phyloP scores from a whole-genome alignment of 345 rosid genomes.

The Limnanthes douglasii region DNA sequence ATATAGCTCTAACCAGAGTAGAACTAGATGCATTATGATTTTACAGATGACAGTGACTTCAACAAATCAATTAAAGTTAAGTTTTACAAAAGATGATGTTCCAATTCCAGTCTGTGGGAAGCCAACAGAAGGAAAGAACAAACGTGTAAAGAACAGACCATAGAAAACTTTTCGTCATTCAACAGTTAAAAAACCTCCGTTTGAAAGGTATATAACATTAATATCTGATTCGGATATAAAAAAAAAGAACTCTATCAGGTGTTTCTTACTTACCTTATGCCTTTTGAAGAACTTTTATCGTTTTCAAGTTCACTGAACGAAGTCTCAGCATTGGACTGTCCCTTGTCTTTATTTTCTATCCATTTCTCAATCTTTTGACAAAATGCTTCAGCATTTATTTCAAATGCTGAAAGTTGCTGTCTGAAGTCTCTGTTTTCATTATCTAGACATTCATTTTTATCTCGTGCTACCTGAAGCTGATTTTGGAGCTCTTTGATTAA shows the following conservation, averaged over 20 bases:
- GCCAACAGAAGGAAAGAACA: no score
- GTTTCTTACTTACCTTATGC: slow-evolving; percentile 43
- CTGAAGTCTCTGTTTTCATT: slow-evolving; percentile 33
- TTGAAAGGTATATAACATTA: slow-evolving; percentile 6
- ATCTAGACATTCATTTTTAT: slow-evolving; percentile 15
- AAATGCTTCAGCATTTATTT: slow-evolving; percentile 19
- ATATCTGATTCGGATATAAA: not conserved
- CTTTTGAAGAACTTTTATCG: slow-evolving; percentile 15
- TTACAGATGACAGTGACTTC: no score
- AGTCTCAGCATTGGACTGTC: slow-evolving; percentile 8
- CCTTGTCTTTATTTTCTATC: slow-evolving; percentile 20
- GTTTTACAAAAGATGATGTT: no score
- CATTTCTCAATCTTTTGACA: slow-evolving; percentile 23
- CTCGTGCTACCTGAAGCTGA: slow-evolving; percentile 16
- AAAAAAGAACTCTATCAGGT: not conserved
- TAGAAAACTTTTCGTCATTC: no score
- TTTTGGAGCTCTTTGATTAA: slow-evolving; percentile 27
- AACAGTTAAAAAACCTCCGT: no score
- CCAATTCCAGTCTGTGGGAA: no score
- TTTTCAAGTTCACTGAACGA: slow-evolving; percentile 16
- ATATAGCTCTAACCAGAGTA: no score
- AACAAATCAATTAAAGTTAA: no score
- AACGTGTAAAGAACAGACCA: no score
- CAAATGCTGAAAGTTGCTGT: slow-evolving; percentile 19
- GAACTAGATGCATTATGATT: no score